Evolutionary conservation across 2,329 filamentous ascomycete genomes (phyloP).

Genomic region (Apiospora aurea): DNA sequence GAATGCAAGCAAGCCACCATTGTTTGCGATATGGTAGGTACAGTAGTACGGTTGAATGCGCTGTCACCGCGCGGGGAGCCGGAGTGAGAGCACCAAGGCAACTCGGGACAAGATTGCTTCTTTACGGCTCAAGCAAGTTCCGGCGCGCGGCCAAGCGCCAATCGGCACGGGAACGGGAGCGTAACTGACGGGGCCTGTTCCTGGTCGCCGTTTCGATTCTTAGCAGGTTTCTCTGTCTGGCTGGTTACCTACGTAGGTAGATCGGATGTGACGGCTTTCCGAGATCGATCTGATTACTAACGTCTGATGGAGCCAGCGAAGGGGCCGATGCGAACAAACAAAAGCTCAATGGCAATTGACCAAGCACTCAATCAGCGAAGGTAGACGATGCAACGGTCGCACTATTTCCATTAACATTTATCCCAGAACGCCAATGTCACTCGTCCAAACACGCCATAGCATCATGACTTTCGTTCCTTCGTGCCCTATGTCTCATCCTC

Average conservation of each 20-base stretch:
- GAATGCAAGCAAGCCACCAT: background rate
- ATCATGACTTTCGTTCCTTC: no score
- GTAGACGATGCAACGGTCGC: no score
- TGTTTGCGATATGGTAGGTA: background rate
- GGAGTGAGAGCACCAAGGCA: background rate
- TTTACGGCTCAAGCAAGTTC: background rate
- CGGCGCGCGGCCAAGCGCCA: background rate
- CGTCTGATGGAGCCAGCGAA: no score
- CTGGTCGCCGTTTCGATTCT: background rate
- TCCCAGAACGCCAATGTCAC: no score
- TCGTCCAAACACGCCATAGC: no score
- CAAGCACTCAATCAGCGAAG: no score
- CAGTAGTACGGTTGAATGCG: background rate
- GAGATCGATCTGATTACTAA: background rate
- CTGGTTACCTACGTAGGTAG: background rate
- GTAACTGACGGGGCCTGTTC: background rate
- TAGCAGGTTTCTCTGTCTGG: background rate
- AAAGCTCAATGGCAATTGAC: no score
- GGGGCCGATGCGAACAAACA: no score
- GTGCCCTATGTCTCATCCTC: background rate
- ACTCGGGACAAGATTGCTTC: background rate
- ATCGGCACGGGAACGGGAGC: background rate
- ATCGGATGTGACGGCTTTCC: background rate
- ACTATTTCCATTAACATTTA: no score
- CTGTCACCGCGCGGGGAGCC: background rate